Base-by-base conservation (phyloP, 306 rosid genomes). In the Mimosa pudica region DNA sequence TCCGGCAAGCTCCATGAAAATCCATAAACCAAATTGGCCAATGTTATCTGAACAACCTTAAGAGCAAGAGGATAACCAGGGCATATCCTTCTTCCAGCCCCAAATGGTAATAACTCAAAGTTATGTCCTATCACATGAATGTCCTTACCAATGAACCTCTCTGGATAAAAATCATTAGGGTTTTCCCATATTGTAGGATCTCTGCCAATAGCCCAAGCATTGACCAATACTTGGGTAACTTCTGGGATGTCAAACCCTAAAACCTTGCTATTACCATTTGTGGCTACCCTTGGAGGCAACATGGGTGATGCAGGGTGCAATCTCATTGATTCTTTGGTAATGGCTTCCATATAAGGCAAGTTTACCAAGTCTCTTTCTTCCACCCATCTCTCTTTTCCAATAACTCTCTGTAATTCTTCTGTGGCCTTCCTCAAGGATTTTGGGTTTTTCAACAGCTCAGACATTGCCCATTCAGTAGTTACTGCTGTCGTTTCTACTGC, bases 11-110 rank as follows among this genome's bases (percentile, higher is more conserved):
- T 85, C 90, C 69, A 63, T 1, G 44, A 12, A 63, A 63, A 63
- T 0, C 69, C 68, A 5, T 62, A 42, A 63, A 62, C 42, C 69
- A 63, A 11, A 35, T 63, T 63, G 5, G 92, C 88, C 78, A 87
- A 67, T 48, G 83, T 87, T 32, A 86, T 45, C 1, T 76, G 86
- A 65, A 89, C 85, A 44, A 89, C 87, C 82, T 86, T 85, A 1
- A 83, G 48, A 8, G 86, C 89, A 13, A 85, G 90, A 64, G 7
- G 16, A 30, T 30, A 61, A 30, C 8, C 41, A 24, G 66, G 66
- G 0, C 66, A 30, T 0, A 10, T 10, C 8, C 66, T 61, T 10
- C 66, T 61, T 61, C 41, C 66, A 1, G 38, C 41, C 2, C 66
- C 66, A 61, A 61, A 61, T 10, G 66, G 66, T 6, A 61, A 52